phyloP scores from a whole-genome alignment of 768 basidiomycete species.

The Lentinula raphanica region DNA sequence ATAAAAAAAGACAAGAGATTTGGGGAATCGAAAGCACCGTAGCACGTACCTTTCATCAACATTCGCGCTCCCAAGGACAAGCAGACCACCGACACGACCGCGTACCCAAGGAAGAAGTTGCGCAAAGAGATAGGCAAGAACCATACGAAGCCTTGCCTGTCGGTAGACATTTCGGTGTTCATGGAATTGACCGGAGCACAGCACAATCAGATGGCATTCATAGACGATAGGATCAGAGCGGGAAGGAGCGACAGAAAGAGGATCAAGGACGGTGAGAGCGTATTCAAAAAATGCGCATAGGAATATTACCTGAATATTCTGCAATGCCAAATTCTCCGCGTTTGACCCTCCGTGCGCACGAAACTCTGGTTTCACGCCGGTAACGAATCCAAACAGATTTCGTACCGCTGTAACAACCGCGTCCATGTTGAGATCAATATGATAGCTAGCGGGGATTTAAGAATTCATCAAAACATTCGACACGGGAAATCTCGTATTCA shows the following conservation, averaged over 20 bases:
- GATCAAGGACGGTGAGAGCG: too few relatives aligned
- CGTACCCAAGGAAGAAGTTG: constrained; percentile 91
- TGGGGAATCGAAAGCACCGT: background rate
- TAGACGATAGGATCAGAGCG: too few relatives aligned
- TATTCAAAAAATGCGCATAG: background rate
- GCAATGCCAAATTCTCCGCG: constrained; percentile 92
- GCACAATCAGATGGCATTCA: background rate
- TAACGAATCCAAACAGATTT: constrained; percentile 79
- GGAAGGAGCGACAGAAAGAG: too few relatives aligned
- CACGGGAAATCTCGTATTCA: background rate
- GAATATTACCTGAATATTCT: constrained; percentile 81
- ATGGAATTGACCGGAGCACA: background rate
- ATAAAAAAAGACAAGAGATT: background rate
- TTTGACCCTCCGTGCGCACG: constrained; percentile 79
- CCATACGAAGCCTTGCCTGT: constrained; percentile 90
- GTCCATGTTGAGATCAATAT: constrained; percentile 96
- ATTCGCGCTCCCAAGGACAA: constrained; percentile 97
- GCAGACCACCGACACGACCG: constrained; percentile 75
- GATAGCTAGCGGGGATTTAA: constrained; percentile 55
- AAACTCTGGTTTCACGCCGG: constrained; percentile 58
- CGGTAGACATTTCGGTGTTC: constrained; percentile 1
- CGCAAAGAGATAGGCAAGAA: constrained; percentile 90
- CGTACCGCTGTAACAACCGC: constrained; percentile 78
- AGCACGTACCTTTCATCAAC: constrained; percentile 85
- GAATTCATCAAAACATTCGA: background rate